A percentile compares a stretch with the other conserved stretches of the same genome.
phyloP scores from a whole-genome alignment of 768 basidiomycete genomes.

The Tylopilus felleus region DNA sequence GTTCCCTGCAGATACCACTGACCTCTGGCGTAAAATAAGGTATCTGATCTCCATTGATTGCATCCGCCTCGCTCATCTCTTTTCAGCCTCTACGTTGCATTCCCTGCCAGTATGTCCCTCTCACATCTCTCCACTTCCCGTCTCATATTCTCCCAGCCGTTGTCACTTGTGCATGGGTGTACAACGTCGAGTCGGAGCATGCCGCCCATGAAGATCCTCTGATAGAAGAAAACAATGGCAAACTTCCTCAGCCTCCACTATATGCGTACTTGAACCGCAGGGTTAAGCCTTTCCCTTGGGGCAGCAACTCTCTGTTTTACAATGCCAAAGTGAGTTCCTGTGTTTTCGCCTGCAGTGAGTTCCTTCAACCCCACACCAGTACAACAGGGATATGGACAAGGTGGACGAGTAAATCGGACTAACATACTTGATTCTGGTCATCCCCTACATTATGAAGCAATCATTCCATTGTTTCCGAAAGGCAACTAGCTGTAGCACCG shows the following conservation, averaged over 20 bases:
- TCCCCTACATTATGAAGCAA: background rate
- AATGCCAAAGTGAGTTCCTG: constrained; percentile 59
- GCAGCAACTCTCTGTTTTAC: constrained; percentile 78
- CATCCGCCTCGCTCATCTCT: constrained; percentile 5
- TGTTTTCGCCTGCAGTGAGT: background rate
- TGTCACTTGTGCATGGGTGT: constrained; percentile 41
- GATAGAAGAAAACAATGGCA: constrained; percentile 68
- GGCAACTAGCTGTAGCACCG: background rate
- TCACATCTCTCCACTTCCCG: constrained; percentile 2
- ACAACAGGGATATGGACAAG: constrained; percentile 60
- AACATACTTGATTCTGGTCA: background rate
- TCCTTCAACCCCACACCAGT: constrained; percentile 35
- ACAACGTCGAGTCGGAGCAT: constrained; percentile 59
- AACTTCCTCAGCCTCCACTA: constrained; percentile 64
- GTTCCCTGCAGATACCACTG: constrained; percentile 54
- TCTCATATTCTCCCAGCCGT: constrained; percentile 18
- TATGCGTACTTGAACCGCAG: constrained; percentile 79
- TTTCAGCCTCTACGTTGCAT: constrained; percentile 66
- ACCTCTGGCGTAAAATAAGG: constrained; percentile 89
- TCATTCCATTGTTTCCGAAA: background rate
- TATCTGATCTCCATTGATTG: constrained; percentile 29
- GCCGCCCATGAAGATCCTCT: constrained; percentile 67
- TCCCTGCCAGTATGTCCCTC: constrained; percentile 65
- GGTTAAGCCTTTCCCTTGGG: constrained; percentile 83
- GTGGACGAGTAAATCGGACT: constrained; percentile 19